Conservation (phyloP, 2,329 filamentous ascomycete genomes). For the Geosmithia morbida region DNA sequence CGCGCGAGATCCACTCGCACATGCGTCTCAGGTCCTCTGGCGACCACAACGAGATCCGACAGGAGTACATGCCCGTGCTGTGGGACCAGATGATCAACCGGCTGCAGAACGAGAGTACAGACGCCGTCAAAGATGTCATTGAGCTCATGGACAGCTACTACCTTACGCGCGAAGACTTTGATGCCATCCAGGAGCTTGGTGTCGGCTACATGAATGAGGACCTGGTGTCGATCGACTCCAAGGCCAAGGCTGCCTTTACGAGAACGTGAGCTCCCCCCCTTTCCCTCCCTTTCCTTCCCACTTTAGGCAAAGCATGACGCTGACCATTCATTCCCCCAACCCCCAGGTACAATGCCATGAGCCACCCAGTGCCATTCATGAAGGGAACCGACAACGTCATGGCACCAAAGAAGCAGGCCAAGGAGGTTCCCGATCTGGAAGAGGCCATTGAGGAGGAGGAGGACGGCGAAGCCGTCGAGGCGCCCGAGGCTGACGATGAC, state of each 20-base stretch:
- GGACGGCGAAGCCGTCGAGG: constrained; percentile 46
- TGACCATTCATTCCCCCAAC: background rate
- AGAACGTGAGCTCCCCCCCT: constrained; percentile 48
- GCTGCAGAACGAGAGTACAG: constrained; percentile 66
- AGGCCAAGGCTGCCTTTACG: constrained; percentile 83
- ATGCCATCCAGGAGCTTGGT: constrained; percentile 74
- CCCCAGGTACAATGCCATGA: constrained; percentile 65
- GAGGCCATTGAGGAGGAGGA: constrained; percentile 92
- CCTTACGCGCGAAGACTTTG: constrained; percentile 87
- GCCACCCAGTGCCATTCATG: constrained; percentile 90
- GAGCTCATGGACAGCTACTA: constrained; percentile 96
- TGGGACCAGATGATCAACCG: constrained; percentile 69
- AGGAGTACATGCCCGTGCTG: constrained; percentile 82
- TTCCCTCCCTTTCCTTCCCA: background rate
- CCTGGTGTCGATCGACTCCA: constrained; percentile 61
- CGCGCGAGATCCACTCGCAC: constrained; percentile 92
- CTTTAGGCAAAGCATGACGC: background rate
- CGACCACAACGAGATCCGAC: constrained; percentile 84
- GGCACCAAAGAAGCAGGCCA: constrained; percentile 55
- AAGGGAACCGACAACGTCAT: constrained; percentile 62
- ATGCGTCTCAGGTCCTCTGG: constrained; percentile 87
- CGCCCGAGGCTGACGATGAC: constrained; percentile 42
- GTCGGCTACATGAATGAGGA: constrained; percentile 73
- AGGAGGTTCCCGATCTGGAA: constrained; percentile 82
- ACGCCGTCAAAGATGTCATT: constrained; percentile 70